phyloP scores from a whole-genome alignment of 495 filamentous ascomycete species.

The Cercophora scortea region DNA sequence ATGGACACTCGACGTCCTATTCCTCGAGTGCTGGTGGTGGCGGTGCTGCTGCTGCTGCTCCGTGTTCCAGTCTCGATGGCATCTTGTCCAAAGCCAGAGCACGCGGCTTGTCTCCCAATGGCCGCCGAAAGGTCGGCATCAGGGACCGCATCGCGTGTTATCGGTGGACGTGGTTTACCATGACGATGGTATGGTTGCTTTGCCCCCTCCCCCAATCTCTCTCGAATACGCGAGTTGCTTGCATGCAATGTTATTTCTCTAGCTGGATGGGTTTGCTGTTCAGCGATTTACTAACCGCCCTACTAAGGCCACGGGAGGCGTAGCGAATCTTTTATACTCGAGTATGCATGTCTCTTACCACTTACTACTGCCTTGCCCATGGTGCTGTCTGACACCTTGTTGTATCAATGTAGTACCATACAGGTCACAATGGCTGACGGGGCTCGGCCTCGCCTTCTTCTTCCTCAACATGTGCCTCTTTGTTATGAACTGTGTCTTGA shows the following conservation, averaged over 20 bases:
- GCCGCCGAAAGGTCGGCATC: slow-evolving; percentile 26
- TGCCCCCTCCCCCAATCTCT: no score
- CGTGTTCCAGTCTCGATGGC: slow-evolving; percentile 18
- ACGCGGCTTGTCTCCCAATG: not conserved
- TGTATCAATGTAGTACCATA: slow-evolving; percentile 51
- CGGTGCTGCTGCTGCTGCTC: not conserved
- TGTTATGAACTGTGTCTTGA: slow-evolving; percentile 56
- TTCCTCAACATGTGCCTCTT: slow-evolving; percentile 70
- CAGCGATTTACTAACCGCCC: no score
- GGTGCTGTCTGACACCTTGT: not conserved
- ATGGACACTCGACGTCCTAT: no score
- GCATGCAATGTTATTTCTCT: no score
- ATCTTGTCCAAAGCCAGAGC: slow-evolving; percentile 20
- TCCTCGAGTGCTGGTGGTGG: not conserved
- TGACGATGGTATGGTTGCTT: slow-evolving; percentile 57
- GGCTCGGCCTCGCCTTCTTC: slow-evolving; percentile 67
- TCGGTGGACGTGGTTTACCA: slow-evolving; percentile 64
- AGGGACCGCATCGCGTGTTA: slow-evolving; percentile 39
- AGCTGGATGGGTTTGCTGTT: no score
- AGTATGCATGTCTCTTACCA: slow-evolving; percentile 37
- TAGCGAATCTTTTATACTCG: slow-evolving; percentile 69
- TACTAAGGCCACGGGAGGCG: slow-evolving; percentile 63
- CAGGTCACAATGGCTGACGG: slow-evolving; percentile 57
- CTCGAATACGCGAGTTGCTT: no score
- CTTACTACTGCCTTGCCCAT: no score